Conservation (phyloP, 176 grass and related monocot species). For the Rhynchospora tenuis region DNA sequence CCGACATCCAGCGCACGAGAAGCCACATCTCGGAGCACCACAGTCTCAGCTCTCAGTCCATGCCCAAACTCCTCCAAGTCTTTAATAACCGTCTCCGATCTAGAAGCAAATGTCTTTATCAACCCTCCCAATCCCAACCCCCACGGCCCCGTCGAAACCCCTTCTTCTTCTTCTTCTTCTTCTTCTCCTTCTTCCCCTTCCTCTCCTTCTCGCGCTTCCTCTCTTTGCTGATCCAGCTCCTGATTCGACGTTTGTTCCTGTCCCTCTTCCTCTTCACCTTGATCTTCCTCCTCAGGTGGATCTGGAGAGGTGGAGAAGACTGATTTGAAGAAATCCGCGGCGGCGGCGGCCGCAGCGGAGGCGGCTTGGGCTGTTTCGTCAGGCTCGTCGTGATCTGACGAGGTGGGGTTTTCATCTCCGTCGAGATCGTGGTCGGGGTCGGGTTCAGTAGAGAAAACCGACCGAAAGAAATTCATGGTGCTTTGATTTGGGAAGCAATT, state of each 20-base stretch:
- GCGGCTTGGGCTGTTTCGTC: conserved; percentile 18
- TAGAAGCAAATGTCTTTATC: conserved; percentile 61
- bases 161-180: conserved; percentile 10
- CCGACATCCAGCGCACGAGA: conserved; percentile 51
- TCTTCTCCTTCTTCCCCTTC: not conserved
- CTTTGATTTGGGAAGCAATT: conserved; percentile 4
- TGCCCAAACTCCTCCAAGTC: conserved; percentile 77
- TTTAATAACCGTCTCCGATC: conserved; percentile 59
- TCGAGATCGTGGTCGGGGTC: not conserved
- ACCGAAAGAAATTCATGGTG: conserved; percentile 64
- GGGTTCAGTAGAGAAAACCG: conserved; percentile 38
- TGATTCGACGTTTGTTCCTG: not conserved
- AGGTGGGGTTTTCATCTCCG: not conserved
- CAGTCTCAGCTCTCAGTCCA: conserved; percentile 53
- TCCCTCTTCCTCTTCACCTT: not conserved
- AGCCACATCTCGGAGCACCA: conserved; percentile 39
- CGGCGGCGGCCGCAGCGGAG: conserved; percentile 18
- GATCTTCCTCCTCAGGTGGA: conserved; percentile 20
- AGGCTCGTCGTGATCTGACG: not conserved
- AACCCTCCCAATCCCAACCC: conserved; percentile 62
- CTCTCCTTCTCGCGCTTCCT: not conserved
- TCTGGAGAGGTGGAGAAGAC: conserved; percentile 28
- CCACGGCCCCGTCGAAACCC: not conserved
- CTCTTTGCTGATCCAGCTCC: conserved; percentile 1
- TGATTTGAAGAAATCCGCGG: conserved; percentile 21